Conservation (phyloP, 2,329 filamentous ascomycete species). For the Stachybotrys echinatus region DNA sequence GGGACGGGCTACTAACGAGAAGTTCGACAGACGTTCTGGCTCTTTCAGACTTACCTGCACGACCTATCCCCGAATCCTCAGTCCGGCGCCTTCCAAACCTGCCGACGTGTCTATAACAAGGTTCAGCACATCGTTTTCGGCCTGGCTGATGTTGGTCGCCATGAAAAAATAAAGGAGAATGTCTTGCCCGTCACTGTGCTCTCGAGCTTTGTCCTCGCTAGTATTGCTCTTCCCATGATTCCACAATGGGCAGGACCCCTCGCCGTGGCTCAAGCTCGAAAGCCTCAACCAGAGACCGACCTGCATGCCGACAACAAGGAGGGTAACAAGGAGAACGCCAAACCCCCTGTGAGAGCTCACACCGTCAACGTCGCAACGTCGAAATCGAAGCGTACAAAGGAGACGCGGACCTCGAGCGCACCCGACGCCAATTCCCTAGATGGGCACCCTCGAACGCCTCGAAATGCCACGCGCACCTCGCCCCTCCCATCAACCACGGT, state of each 20-base stretch:
- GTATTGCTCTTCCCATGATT: conserved; percentile 68
- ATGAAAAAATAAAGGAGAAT: conserved; percentile 78
- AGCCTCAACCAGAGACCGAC: conserved; percentile 49
- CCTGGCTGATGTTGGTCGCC: conserved; percentile 59
- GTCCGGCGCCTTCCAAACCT: conserved; percentile 74
- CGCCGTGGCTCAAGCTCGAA: conserved; percentile 75
- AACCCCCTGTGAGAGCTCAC: conserved; percentile 58
- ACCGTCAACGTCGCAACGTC: conserved; percentile 53
- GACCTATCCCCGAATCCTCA: conserved; percentile 72
- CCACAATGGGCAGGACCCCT: conserved; percentile 76
- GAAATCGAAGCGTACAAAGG: conserved; percentile 42
- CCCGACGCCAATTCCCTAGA: conserved; percentile 25
- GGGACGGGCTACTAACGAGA: background rate
- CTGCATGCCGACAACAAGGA: conserved; percentile 31
- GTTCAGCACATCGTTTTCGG: conserved; percentile 86
- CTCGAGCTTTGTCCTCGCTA: conserved; percentile 73
- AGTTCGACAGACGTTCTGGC: conserved; percentile 70
- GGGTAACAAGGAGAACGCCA: conserved; percentile 28
- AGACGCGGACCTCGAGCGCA: conserved; percentile 40
- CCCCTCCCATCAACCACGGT: conserved; percentile 5
- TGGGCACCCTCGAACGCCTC: conserved; percentile 17
- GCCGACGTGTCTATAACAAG: conserved; percentile 79
- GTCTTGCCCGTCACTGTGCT: conserved; percentile 74
- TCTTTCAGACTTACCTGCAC: conserved; percentile 83
- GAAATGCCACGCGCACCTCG: conserved; percentile 10